These are phyloP conservation scores for Sarcodon aspratus DNA, from an alignment of 768 basidiomycete species.

Conservation along the genomic window DNA sequence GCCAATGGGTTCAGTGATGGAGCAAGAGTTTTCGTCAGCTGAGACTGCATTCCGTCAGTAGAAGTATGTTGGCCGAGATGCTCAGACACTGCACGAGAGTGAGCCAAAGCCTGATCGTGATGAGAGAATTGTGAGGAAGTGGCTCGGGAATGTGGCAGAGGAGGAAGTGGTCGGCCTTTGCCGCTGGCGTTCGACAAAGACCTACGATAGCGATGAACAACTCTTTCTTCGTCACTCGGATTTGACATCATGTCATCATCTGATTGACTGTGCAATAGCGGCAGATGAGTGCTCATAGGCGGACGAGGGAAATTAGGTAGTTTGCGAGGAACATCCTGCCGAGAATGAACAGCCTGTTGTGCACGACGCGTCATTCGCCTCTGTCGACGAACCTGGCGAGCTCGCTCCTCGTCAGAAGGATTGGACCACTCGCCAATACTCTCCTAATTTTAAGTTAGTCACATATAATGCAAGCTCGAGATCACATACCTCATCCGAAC, in stretches of 20 bases:
- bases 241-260: slow-evolving; percentile 74
- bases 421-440: slow-evolving; percentile 87
- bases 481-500: slow-evolving; percentile 41
- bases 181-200: slow-evolving; percentile 31
- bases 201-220: slow-evolving; percentile 1
- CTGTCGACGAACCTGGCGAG: slow-evolving; percentile 53
- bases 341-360: slow-evolving; percentile 26
- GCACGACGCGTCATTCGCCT: slow-evolving; percentile 45
- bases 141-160: slow-evolving; percentile 53
- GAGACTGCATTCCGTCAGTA: slow-evolving; percentile 11
- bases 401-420: slow-evolving; percentile 82
- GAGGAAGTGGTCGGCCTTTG: slow-evolving; percentile 40
- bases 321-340: slow-evolving; percentile 51
- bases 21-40: slow-evolving; percentile 5
- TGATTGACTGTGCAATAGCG: slow-evolving; percentile 10
- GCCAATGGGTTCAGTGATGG: slow-evolving; percentile 61
- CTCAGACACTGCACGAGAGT: slow-evolving; percentile 41
- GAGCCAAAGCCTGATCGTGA: slow-evolving; percentile 52
- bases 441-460: slow-evolving; percentile 23
- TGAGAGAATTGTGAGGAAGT: slow-evolving; percentile 48
- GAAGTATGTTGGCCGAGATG: slow-evolving; percentile 8
- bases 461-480: slow-evolving; percentile 9
- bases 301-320: slow-evolving; percentile 76
- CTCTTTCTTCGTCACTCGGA: slow-evolving; percentile 65
- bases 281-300: slow-evolving; percentile 31